These are phyloP conservation scores for Waltergamsia citrina DNA, from an alignment of 2,329 filamentous ascomycete species.

Conservation along the genomic window DNA sequence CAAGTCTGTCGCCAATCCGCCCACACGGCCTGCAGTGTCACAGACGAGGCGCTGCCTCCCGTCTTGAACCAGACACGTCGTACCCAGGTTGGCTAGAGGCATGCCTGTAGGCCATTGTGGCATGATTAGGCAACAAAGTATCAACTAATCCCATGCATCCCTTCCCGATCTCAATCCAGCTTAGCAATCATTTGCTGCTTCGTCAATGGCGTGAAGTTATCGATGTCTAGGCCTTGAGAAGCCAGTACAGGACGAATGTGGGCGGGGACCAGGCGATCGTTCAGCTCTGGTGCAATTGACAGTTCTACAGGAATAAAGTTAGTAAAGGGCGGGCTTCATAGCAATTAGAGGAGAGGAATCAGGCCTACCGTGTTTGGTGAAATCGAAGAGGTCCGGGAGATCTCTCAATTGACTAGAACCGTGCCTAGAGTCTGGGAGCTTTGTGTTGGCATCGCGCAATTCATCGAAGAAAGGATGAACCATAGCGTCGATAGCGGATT, in stretches of 20 bases:
- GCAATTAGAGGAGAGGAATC: background rate
- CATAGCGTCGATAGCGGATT: slow-evolving; percentile 93
- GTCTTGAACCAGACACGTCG: too few species aligned
- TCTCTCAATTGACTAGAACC: slow-evolving; percentile 71
- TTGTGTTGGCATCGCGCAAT: slow-evolving; percentile 81
- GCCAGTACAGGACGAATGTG: slow-evolving; percentile 70
- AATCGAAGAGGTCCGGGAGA: slow-evolving; percentile 83
- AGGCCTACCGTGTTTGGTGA: slow-evolving; percentile 77
- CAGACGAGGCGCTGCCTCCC: too few species aligned
- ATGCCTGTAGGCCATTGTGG: too few species aligned
- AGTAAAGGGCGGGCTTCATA: slow-evolving; percentile 4
- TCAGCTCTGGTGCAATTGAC: slow-evolving; percentile 86
- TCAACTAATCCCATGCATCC: slow-evolving; percentile 13
- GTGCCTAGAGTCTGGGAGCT: slow-evolving; percentile 89
- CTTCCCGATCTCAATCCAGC: slow-evolving; percentile 64
- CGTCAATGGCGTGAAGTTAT: slow-evolving; percentile 82
- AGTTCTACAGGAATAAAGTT: slow-evolving; percentile 54
- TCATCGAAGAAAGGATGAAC: slow-evolving; percentile 98
- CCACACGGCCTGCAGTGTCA: slow-evolving; percentile 10
- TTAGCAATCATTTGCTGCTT: slow-evolving; percentile 97
- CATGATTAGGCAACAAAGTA: too few species aligned
- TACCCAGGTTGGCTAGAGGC: too few species aligned
- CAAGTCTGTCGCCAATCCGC: slow-evolving; percentile 16
- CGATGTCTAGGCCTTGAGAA: slow-evolving; percentile 77
- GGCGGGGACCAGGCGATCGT: slow-evolving; percentile 75